phyloP scores from a whole-genome alignment of 2,329 filamentous ascomycete genomes.

The Epichloe sibirici region DNA sequence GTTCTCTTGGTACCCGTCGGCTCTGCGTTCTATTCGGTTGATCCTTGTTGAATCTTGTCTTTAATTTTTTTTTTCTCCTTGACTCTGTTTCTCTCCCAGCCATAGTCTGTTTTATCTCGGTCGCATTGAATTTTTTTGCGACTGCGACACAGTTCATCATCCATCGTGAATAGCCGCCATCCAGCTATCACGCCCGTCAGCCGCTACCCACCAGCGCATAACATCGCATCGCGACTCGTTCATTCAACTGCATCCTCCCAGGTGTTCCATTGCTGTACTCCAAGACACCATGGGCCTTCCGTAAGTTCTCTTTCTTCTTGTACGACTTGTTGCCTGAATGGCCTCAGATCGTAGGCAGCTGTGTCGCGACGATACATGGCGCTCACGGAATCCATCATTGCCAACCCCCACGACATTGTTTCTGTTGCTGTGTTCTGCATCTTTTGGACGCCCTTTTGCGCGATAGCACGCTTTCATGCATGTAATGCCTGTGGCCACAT shows the following conservation, averaged over 20 bases:
- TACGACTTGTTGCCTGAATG: background rate
- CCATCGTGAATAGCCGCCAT: background rate
- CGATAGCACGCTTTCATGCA: background rate
- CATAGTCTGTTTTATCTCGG: background rate
- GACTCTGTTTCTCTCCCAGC: background rate
- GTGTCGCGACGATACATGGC: background rate
- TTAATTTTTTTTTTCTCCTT: background rate
- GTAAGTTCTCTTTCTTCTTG: conserved; percentile 24
- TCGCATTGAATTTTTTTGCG: background rate
- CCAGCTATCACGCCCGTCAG: background rate
- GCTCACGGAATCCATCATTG: background rate
- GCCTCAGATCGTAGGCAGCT: background rate
- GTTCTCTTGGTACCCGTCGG: background rate
- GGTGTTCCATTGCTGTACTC: background rate
- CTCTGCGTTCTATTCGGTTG: background rate
- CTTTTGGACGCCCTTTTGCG: background rate
- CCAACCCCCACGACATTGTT: background rate
- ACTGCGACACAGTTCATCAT: background rate
- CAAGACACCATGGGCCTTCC: conserved; percentile 31
- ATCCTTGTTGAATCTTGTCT: background rate
- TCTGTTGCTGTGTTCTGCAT: background rate
- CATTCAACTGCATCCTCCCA: background rate
- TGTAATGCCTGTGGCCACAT: background rate
- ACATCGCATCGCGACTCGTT: background rate
- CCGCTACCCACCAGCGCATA: background rate